Base-by-base conservation (phyloP, 257 asterid genomes). In the Nicotiana otophora region DNA sequence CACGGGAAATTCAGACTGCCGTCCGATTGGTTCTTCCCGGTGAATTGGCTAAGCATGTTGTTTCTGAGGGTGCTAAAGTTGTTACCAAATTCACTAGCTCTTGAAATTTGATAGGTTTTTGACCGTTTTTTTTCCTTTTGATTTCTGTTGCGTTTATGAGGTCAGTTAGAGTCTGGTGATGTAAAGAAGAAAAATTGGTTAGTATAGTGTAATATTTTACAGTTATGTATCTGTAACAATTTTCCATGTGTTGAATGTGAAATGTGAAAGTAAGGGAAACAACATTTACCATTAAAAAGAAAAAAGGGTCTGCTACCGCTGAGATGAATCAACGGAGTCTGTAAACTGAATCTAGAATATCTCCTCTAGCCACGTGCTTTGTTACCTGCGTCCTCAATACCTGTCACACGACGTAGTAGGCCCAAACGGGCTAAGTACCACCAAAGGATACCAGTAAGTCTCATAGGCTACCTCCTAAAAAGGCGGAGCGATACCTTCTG, bases 51-150 rank as follows among this genome's bases (percentile, higher is more conserved):
- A 92, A 91, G 77, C 94, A 91, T 55, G 95, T 94, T 2, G 95
- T 91, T 0, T 91, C 97, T 1, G 97, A 91, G 62, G 95, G 94
- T 17, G 91, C 94, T 20, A 91, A 92, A 86, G 97, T 92, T 7
- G 97, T 92, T 8, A 92, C 97, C 66, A 92, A 92, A 87, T 92
- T 92, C 84, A 91, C 97, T 10, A 92, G 94, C 82, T 82, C 95
- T 58, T 92, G 55, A 42, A 42, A 9, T 20, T 20, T 11, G 20
- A 39, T 7, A 39, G 77, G 4, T 6, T 36, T 68, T 66, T 66
- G 28, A n/a, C n/a, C 0, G 7, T 0, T 23, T 9, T 65, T 65
- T 65, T 12, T 4, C 0, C 9, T 20, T 4, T 20, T 63, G 69
- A 0, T 63, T 17, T 26, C 9, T 57, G 62, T 20, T 8, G 30